Percentiles rank a stretch among this genome's conserved stretches.
Conservation (phyloP, 164 flowering plant species). For the Berberis vulgaris region DNA sequence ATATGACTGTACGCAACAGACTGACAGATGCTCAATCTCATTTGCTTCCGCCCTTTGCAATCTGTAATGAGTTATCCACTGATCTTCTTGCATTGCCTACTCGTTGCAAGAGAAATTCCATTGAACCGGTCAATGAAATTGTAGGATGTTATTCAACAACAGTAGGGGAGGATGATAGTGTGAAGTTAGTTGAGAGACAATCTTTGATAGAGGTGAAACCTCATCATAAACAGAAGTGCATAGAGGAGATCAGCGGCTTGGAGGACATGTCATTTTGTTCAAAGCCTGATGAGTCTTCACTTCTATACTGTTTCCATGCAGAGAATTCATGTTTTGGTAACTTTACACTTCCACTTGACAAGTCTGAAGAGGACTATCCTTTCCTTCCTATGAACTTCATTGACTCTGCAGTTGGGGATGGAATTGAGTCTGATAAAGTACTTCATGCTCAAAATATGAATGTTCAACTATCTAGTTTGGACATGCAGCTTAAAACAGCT, state of each 20-base stretch:
- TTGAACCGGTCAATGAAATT: constrained; percentile 16
- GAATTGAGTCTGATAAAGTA: constrained; percentile 10
- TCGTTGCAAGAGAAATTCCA: constrained; percentile 13
- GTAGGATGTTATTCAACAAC: constrained; percentile 14
- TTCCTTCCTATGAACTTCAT: constrained; percentile 14
- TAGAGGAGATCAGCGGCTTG: constrained; percentile 15
- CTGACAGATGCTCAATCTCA: constrained; percentile 14
- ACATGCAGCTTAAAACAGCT: constrained; percentile 17
- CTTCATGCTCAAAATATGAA: constrained; percentile 15
- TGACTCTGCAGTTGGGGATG: constrained; percentile 13
- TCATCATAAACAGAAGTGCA: constrained; percentile 8
- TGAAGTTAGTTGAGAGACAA: constrained; percentile 18
- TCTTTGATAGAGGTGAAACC: constrained; percentile 16
- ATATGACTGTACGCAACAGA: constrained; percentile 16
- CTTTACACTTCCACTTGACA: constrained; percentile 16
- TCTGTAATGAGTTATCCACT: constrained; percentile 8
- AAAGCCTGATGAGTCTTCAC: constrained; percentile 8
- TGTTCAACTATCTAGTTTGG: constrained; percentile 15
- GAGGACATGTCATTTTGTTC: constrained; percentile 13
- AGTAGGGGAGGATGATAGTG: constrained; percentile 12
- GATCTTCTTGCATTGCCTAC: constrained; percentile 13
- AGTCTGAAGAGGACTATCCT: constrained; percentile 13
- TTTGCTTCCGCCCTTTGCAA: constrained; percentile 12
- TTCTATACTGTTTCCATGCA: constrained; percentile 8
- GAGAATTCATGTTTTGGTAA: constrained; percentile 13